These are phyloP conservation scores for Coccomyxa sp. DNA, from an alignment of 139 green algal genomes.

Conservation along the genomic window DNA sequence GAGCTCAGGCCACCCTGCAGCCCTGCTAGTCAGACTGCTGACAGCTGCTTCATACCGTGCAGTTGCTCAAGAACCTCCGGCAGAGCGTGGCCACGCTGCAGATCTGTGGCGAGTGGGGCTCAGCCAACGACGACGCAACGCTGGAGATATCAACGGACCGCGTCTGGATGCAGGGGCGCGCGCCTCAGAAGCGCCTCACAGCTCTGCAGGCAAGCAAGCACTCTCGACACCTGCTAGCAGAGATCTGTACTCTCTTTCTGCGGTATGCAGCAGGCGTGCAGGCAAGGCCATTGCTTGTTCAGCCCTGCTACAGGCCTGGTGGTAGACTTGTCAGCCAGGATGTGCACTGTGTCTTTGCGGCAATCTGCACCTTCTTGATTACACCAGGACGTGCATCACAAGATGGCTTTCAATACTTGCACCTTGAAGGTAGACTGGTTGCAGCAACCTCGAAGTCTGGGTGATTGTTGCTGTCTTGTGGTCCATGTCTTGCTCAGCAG, in stretches of 20 bases:
- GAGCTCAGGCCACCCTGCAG: too few species aligned
- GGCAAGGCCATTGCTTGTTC: too few species aligned
- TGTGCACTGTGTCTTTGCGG: too few species aligned
- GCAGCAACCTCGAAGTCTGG: background rate
- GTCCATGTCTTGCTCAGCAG: background rate
- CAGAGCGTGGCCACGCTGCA: slow-evolving; percentile 26
- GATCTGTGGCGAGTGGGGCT: slow-evolving; percentile 28
- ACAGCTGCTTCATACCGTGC: background rate
- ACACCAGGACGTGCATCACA: background rate
- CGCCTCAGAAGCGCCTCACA: slow-evolving; percentile 27
- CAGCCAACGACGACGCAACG: slow-evolving; percentile 11
- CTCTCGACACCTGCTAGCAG: too few species aligned
- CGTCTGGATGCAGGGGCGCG: slow-evolving; percentile 31
- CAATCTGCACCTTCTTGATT: too few species aligned
- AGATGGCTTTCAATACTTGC: too few species aligned
- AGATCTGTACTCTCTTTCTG: too few species aligned
- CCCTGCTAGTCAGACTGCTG: too few species aligned
- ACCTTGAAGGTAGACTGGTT: background rate
- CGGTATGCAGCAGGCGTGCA: too few species aligned
- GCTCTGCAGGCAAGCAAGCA: slow-evolving; percentile 25
- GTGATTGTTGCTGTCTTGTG: background rate
- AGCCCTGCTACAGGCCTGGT: too few species aligned
- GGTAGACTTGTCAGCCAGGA: too few species aligned
- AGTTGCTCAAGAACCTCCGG: slow-evolving; percentile 31
- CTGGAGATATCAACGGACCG: slow-evolving; percentile 24